Base-by-base conservation (phyloP, 2,329 filamentous ascomycete genomes). In the Sporothrix brasiliensis region DNA sequence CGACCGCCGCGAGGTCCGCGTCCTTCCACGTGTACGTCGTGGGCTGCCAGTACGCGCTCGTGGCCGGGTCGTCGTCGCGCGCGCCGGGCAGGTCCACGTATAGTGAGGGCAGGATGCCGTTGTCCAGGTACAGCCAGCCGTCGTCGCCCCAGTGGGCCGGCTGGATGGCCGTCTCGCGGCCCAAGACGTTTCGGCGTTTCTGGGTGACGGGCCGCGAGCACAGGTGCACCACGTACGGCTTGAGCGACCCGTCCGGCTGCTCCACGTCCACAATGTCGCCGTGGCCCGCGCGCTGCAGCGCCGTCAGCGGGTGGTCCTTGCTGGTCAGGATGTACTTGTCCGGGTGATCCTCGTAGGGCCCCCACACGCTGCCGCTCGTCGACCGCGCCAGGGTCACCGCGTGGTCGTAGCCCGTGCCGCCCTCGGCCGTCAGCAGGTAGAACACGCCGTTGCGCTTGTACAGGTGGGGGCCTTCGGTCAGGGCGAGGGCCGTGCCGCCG, bases 61-160 rank as follows among this genome's bases (percentile, higher is more conserved):
- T 69, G 49, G 56, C 58, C 30, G 34, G 24, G 60, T 60, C 50
- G 68, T 69, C 85, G 69, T 87, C 80, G n/a, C 81, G 79, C 0
- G 75, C 76, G 0, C 79, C 85, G 0, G 83, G 85, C 0, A 87
- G 77, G 14, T 87, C 83, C 41, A 88, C 84, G 68, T 79, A 77
- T 2, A 89, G 79, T 0, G 83, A 85, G 0, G 86, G 86, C 11
- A 86, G 80, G 0, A 86, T 86, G 0, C 87, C 87, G 69, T 85
- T 79, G 76, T 88, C 88, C 58, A 89, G 80, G 72, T 88, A 88
- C 4, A 89, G 80, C 88, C 88, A 89, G 74, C 87, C 87, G 60
- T 89, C 86, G 13, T 85, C 79, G 0, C 74, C 79, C 88, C 87
- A 89, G 76, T 82, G 84, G 0, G 83, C 86, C 73, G 88, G 85